Percentiles rank a stretch among this genome's conserved stretches.
These are phyloP conservation scores for Neurospora sp. DNA, from an alignment of 495 filamentous ascomycete species.

Conservation along the genomic window DNA sequence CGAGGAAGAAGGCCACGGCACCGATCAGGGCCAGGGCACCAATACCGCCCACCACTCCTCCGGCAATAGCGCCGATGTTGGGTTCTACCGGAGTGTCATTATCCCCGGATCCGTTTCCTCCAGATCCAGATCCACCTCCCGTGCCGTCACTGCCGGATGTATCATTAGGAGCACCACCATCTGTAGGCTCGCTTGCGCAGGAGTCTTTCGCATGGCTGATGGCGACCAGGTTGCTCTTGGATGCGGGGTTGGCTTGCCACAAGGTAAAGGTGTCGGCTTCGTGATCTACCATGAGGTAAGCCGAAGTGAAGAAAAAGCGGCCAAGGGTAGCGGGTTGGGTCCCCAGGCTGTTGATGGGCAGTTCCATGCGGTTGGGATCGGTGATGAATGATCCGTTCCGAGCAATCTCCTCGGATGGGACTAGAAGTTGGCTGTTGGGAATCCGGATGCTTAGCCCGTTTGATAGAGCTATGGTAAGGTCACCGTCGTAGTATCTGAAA, in stretches of 20 bases:
- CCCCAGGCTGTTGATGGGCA: conserved; percentile 17
- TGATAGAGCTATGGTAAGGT: conserved; percentile 12
- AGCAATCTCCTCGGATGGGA: conserved; percentile 19
- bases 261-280: conserved; percentile 18
- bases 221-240: not conserved
- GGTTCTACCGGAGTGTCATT: not conserved
- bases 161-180: not conserved
- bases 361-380: conserved; percentile 10
- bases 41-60: conserved; percentile 2
- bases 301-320: conserved; percentile 29
- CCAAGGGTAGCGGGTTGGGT: conserved; percentile 26
- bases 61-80: conserved; percentile 3
- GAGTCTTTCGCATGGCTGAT: not conserved
- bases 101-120: not conserved
- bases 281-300: conserved; percentile 31
- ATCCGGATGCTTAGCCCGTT: conserved; percentile 13
- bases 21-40: not conserved
- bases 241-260: conserved; percentile 14
- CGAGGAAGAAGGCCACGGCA: not conserved
- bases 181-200: not conserved
- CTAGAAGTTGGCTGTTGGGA: conserved; percentile 28
- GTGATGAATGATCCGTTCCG: conserved; percentile 15
- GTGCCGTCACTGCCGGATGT: not conserved
- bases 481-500: conserved; percentile 8
- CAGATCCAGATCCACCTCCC: not conserved